Percentiles rank a stretch among this genome's conserved stretches.
phyloP scores from a whole-genome alignment of 371 early-diverging fungal genomes.

The Dichotomocladium elegans region DNA sequence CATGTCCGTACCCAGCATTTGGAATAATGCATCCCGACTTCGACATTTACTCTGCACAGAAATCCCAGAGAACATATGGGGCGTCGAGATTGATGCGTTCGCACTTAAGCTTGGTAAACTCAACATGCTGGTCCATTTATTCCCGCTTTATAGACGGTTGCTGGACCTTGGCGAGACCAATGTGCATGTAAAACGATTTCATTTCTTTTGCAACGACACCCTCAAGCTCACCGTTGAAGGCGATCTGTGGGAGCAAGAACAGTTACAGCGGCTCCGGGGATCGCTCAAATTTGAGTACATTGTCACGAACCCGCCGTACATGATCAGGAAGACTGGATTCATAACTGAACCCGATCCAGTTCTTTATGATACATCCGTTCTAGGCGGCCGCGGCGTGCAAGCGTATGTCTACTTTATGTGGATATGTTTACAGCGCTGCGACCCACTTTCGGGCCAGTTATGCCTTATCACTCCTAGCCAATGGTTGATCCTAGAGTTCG shows the following conservation, averaged over 20 bases:
- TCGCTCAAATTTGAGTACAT: background rate
- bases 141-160: conserved; percentile 35
- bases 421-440: conserved; percentile 38
- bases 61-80: conserved; percentile 48
- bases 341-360: conserved; percentile 53
- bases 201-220: conserved; percentile 58
- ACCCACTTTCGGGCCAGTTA: conserved; percentile 32
- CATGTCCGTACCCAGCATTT: conserved; percentile 17
- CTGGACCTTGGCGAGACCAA: conserved; percentile 12
- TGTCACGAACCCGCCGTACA: conserved; percentile 58
- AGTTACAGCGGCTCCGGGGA: background rate
- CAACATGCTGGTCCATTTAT: conserved; percentile 36
- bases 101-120: conserved; percentile 43
- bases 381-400: conserved; percentile 45
- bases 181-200: conserved; percentile 27
- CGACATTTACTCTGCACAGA: conserved; percentile 23
- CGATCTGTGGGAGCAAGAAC: conserved; percentile 12
- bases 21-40: conserved; percentile 33
- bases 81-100: conserved; percentile 61
- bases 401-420: conserved; percentile 48
- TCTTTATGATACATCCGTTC: conserved; percentile 46
- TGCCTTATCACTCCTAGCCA: conserved; percentile 58
- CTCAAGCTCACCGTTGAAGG: conserved; percentile 31
- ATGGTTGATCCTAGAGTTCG: conserved; percentile 64
- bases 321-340: conserved; percentile 62